phyloP scores from a whole-genome alignment of 2,329 filamentous ascomycete species.

The Tolypocladium tropicale region DNA sequence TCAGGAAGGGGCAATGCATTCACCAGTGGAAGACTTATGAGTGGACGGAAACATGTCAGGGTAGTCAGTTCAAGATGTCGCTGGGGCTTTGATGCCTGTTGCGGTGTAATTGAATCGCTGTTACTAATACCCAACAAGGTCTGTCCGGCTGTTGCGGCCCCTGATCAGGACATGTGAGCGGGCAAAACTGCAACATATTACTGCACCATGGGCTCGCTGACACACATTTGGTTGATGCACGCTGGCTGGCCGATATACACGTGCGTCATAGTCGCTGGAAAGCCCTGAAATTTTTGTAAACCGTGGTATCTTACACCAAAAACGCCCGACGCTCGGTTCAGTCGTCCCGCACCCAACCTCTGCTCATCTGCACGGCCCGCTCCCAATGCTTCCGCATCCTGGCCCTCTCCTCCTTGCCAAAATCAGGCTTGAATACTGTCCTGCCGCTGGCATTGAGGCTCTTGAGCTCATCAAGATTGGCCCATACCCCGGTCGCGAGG shows the following conservation, averaged over 20 bases:
- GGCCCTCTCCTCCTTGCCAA: slow-evolving; percentile 31
- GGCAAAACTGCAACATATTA: background rate
- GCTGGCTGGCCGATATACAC: background rate
- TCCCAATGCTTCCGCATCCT: slow-evolving; percentile 42
- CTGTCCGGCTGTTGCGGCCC: background rate
- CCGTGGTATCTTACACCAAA: background rate
- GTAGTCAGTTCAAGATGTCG: slow-evolving; percentile 4
- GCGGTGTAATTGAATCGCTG: background rate
- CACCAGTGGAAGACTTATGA: slow-evolving; percentile 3
- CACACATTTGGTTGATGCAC: background rate
- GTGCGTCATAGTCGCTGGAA: background rate
- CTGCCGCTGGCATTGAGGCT: slow-evolving; percentile 62
- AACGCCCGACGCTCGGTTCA: background rate
- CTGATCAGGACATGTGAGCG: background rate
- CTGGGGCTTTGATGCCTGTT: background rate
- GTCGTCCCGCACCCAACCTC: slow-evolving; percentile 36
- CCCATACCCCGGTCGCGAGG: slow-evolving; percentile 74
- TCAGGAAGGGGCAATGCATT: slow-evolving; percentile 1
- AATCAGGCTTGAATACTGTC: slow-evolving; percentile 59
- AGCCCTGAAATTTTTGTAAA: slow-evolving; percentile 2
- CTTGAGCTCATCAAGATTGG: slow-evolving; percentile 61
- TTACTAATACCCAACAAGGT: background rate
- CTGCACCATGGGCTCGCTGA: background rate
- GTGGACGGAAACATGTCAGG: slow-evolving; percentile 5
- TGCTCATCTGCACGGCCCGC: slow-evolving; percentile 48